Conservation (phyloP, 768 basidiomycete genomes). For the Pholiota conissans region DNA sequence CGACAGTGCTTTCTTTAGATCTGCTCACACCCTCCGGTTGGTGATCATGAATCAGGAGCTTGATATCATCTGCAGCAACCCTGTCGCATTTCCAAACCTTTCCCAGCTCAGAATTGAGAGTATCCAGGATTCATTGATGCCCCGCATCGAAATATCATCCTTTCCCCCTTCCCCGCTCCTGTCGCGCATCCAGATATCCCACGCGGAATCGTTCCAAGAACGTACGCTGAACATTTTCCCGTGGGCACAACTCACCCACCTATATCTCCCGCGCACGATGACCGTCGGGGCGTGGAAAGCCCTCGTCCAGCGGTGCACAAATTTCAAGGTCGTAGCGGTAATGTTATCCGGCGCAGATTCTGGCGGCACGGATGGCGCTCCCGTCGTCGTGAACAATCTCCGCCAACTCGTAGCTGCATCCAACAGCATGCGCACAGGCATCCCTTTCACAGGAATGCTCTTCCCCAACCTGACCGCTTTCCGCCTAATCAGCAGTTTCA, state of each 20-base stretch:
- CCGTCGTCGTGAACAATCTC: not conserved
- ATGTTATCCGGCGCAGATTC: not conserved
- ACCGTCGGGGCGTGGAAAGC: not conserved
- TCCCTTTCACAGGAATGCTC: not conserved
- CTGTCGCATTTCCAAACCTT: not conserved
- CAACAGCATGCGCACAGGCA: not conserved
- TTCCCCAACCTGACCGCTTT: slow-evolving; percentile 1
- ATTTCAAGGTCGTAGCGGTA: not conserved
- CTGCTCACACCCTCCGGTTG: not conserved
- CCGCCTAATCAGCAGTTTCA: not conserved
- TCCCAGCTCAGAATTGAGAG: not conserved
- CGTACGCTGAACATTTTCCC: not conserved
- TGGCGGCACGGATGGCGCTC: not conserved
- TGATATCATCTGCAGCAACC: not conserved
- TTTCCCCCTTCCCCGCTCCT: slow-evolving; percentile 1
- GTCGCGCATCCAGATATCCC: not conserved
- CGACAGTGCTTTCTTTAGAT: not conserved
- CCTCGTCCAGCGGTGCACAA: not conserved
- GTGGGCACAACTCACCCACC: slow-evolving; percentile 2
- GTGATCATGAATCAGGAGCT: not conserved
- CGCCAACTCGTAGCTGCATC: slow-evolving; percentile 1
- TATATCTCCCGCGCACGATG: not conserved
- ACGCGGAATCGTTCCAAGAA: not conserved
- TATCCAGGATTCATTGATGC: not conserved
- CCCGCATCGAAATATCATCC: not conserved